Conservation (phyloP, 1,139 yeast genomes). For the Eremothecium gossypii region DNA sequence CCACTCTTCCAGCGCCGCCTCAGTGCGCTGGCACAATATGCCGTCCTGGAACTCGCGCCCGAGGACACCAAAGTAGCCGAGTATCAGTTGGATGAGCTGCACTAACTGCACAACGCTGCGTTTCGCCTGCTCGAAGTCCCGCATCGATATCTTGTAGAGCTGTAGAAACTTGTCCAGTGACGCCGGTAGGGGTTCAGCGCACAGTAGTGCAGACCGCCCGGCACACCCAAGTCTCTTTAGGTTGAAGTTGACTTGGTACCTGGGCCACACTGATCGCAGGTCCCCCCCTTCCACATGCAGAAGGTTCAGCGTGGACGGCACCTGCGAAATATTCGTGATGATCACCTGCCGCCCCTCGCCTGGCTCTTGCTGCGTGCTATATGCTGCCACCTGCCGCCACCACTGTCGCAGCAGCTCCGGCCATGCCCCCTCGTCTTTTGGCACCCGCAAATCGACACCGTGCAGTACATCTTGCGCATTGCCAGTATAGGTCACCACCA, state of each 20-base stretch:
- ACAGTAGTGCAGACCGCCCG: conserved; percentile 69
- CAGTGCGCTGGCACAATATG: conserved; percentile 66
- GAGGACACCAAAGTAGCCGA: conserved; percentile 68
- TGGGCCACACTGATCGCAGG: conserved; percentile 41
- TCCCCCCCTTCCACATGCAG: conserved; percentile 64
- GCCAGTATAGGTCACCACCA: conserved; percentile 80
- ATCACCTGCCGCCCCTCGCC: conserved; percentile 47
- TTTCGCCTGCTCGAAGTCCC: conserved; percentile 9
- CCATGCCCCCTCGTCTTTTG: conserved; percentile 47
- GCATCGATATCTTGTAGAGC: conserved; percentile 46
- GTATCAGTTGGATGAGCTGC: conserved; percentile 60
- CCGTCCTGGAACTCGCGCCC: conserved; percentile 75
- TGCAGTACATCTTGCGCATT: conserved; percentile 52
- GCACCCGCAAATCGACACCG: conserved; percentile 54
- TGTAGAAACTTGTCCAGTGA: conserved; percentile 76
- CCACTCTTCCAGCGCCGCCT: conserved; percentile 66
- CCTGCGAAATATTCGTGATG: conserved; percentile 70
- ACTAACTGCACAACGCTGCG: conserved; percentile 73
- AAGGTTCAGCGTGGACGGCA: conserved; percentile 67
- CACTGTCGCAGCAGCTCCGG: conserved; percentile 51
- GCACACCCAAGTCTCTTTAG: conserved; percentile 72
- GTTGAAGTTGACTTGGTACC: conserved; percentile 65
- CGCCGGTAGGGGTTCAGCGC: conserved; percentile 64
- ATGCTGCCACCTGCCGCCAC: conserved; percentile 53
- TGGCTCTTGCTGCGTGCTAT: conserved; percentile 45